Evolutionary conservation across 306 rosid genomes (phyloP).

Genomic region (Luffa acutangula): DNA sequence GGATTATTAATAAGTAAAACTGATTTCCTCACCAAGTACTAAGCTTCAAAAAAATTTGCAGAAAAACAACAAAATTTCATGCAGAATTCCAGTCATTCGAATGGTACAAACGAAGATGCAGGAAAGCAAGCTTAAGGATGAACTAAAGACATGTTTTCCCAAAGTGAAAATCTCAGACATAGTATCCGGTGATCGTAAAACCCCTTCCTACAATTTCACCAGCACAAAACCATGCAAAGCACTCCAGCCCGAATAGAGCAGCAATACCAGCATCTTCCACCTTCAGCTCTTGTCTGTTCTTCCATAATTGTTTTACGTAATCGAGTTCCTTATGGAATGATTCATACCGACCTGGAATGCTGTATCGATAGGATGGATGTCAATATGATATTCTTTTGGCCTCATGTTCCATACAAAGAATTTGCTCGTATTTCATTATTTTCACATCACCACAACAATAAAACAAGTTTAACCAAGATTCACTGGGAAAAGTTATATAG

Average conservation of each 20-base stretch:
- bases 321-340: constrained; percentile 76
- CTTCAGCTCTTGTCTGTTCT: constrained; percentile 61
- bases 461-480: neutral
- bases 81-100: constrained; percentile 31
- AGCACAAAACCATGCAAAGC: constrained; percentile 71
- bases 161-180: constrained; percentile 32
- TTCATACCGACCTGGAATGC: constrained; percentile 68
- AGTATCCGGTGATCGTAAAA: constrained; percentile 76
- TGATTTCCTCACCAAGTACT: constrained; percentile 32
- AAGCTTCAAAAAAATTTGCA: constrained; percentile 27
- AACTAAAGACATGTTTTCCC: constrained; percentile 9
- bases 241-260: constrained; percentile 85
- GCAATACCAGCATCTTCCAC: constrained; percentile 88
- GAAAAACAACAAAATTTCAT: constrained; percentile 33
- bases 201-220: constrained; percentile 94
- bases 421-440: neutral
- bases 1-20: constrained; percentile 49
- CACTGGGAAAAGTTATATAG: neutral
- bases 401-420: neutral
- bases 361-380: constrained; percentile 22
- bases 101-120: constrained; percentile 20
- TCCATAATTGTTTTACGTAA: constrained; percentile 66
- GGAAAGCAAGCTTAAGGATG: constrained; percentile 21
- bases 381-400: neutral
- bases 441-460: neutral